Conservation (phyloP, 441 rosid species). For the Populus hybrid region DNA sequence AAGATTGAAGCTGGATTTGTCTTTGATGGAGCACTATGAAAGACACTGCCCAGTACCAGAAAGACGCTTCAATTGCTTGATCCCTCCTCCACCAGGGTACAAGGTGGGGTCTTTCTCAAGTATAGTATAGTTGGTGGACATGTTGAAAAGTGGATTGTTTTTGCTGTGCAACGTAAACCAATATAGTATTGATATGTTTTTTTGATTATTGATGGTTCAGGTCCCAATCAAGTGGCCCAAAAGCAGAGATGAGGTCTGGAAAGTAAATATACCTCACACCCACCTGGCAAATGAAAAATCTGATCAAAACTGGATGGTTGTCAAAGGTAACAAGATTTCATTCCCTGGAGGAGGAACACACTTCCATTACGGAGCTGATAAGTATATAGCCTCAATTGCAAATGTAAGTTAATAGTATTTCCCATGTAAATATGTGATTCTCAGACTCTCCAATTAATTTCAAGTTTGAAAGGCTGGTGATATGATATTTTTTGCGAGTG, state of each 20-base stretch:
- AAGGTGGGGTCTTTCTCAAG: constrained; percentile 46
- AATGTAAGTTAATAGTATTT: constrained; percentile 52
- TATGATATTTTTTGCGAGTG: neutral
- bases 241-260: constrained; percentile 99
- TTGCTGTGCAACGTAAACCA: neutral
- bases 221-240: constrained; percentile 98
- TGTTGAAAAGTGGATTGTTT: neutral
- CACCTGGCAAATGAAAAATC: constrained; percentile 99
- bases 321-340: constrained; percentile 82
- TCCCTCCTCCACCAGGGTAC: constrained; percentile 97
- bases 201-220: constrained; percentile 28
- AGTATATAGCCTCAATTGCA: constrained; percentile 91
- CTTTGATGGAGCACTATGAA: constrained; percentile 98
- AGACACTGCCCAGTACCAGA: constrained; percentile 97
- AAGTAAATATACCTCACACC: constrained; percentile 98
- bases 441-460: neutral
- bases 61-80: constrained; percentile 90
- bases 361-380: constrained; percentile 98
- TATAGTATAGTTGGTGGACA: neutral
- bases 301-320: constrained; percentile 99
- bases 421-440: neutral
- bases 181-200: neutral
- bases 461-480: neutral
- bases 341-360: constrained; percentile 99
- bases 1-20: constrained; percentile 95